Evolutionary conservation across 306 rosid genomes (phyloP).

Genomic region (Benincasa hispida): DNA sequence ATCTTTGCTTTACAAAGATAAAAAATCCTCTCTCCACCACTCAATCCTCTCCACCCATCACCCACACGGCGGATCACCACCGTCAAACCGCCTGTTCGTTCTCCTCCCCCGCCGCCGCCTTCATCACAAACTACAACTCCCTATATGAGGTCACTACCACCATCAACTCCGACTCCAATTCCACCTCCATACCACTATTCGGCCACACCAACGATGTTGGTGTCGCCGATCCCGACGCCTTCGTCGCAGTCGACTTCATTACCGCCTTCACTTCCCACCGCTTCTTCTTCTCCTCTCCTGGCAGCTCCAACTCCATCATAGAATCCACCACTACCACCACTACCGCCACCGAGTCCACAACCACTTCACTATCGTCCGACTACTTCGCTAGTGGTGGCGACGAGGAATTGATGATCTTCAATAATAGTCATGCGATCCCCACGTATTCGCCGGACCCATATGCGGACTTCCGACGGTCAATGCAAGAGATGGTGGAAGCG

Average conservation of each 20-base stretch:
- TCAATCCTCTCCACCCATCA: slow-evolving; percentile 20
- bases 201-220: slow-evolving; percentile 3
- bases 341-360: neutral
- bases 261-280: slow-evolving; percentile 73
- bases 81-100: slow-evolving; percentile 15
- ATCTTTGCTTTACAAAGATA: slow-evolving; percentile 57
- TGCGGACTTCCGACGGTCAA: slow-evolving; percentile 66
- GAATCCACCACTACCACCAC: slow-evolving; percentile 11
- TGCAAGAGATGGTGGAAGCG: slow-evolving; percentile 97
- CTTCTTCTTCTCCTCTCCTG: slow-evolving; percentile 88
- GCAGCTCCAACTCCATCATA: slow-evolving; percentile 71
- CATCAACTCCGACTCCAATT: slow-evolving; percentile 12
- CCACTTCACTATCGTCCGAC: neutral
- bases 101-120: slow-evolving; percentile 15
- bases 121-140: slow-evolving; percentile 69
- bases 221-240: neutral
- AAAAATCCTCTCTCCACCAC: slow-evolving; percentile 17
- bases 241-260: slow-evolving; percentile 36
- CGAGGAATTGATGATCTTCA: slow-evolving; percentile 19
- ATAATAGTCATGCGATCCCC: slow-evolving; percentile 53
- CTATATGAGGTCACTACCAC: slow-evolving; percentile 42
- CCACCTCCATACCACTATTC: slow-evolving; percentile 25
- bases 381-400: neutral
- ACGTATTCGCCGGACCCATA: slow-evolving; percentile 83
- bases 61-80: slow-evolving; percentile 10